Evolutionary conservation across 495 filamentous ascomycete genomes (phyloP), one percentile per base, ranked within the genome.

Genomic region (Podospora pseudocomata): DNA sequence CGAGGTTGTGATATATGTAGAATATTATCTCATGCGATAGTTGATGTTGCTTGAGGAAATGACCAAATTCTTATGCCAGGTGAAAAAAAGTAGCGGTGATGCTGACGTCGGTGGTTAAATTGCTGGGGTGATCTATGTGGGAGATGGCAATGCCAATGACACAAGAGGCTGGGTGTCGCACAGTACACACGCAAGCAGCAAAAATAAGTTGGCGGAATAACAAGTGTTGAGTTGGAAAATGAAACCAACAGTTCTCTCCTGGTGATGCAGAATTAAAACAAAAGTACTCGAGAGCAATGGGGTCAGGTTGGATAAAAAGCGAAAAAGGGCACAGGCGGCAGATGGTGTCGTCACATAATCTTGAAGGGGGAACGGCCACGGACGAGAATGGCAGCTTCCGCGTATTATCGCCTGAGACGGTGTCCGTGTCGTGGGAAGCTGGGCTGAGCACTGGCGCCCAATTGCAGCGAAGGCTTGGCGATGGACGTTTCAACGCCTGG

Each of bases 321-420:
- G n/a, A 58, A 26, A 65, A 44, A 26, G 53, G 28, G 64, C 64
- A 65, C 28, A 58, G 18, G 64, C 49, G 53, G 64, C 56, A 23
- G 34, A 53, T 65, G 34, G 26, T 65, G 60, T 63, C 34, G 60
- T 63, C 60, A 44, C 60, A 63, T 23, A 23, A 23, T 63, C 63
- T 63, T 26, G 55, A 49, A 49, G 15, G 15, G 13, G 13, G 39
- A 49, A 49, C 39, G 39, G 39, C 39, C 9, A 49, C 39, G 39
- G 39, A 11, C 39, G 0, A 49, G 39, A 49, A 49, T 49, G 39
- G 39, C 39, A 49, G 39, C 39, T 49, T 49, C 39, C 39, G 39
- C 39, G 39, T 49, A 49, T 49, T 49, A 18, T 49, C 9, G 39
- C 39, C 39, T 49, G 39, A 49, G 39, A 49, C 39, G 39, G 39